Conservation (phyloP, 2,329 filamentous ascomycete species). For the Aureobasidium sp. region DNA sequence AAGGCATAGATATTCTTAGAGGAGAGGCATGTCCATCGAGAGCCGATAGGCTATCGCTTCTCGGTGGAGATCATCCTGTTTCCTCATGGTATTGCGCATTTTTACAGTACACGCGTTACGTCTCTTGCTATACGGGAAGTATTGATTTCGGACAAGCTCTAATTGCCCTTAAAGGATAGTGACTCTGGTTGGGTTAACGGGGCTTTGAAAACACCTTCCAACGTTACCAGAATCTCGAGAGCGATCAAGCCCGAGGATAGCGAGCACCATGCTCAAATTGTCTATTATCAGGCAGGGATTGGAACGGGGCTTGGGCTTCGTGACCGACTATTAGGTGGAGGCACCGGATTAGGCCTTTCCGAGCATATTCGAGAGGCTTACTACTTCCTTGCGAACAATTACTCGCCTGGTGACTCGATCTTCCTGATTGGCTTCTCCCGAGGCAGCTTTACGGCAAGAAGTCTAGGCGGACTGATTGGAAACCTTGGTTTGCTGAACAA, state of each 20-base stretch:
- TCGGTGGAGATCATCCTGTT: no score
- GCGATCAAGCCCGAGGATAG: conserved; percentile 29
- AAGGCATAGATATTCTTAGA: no score
- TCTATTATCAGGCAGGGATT: conserved; percentile 33
- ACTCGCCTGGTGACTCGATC: conserved; percentile 36
- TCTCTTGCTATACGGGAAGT: no score
- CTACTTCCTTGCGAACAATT: conserved; percentile 54
- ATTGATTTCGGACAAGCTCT: not conserved
- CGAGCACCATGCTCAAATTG: conserved; percentile 30
- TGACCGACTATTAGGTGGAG: conserved; percentile 28
- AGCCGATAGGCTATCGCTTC: no score
- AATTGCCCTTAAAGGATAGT: conserved; percentile 19
- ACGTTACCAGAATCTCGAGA: conserved; percentile 30
- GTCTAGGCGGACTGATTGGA: conserved; percentile 35
- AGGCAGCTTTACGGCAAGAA: conserved; percentile 36
- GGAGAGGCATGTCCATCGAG: no score
- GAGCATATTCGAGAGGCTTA: conserved; percentile 53
- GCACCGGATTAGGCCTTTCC: conserved; percentile 25
- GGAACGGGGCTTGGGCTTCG: conserved; percentile 30
- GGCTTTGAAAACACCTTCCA: conserved; percentile 25
- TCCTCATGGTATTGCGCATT: no score
- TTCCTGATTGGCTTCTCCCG: conserved; percentile 39
- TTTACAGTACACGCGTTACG: no score
- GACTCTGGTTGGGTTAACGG: conserved; percentile 28
- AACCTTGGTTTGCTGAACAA: conserved; percentile 34